These are phyloP conservation scores for Platanthera guangdongensis DNA, from an alignment of 106 monocot species.

Conservation along the genomic window DNA sequence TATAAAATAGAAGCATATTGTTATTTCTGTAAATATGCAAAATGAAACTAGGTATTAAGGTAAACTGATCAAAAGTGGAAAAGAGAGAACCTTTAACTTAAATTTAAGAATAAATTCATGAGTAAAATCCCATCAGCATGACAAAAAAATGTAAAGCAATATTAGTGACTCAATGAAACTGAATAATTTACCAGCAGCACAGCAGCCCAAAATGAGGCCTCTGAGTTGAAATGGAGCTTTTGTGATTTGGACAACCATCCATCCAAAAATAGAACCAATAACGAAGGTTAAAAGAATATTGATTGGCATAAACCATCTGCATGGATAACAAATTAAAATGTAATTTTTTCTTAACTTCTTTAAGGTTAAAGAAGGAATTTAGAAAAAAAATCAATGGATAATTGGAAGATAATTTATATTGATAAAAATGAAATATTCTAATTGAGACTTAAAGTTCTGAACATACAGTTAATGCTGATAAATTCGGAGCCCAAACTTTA, in stretches of 20 bases:
- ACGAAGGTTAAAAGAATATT: conserved; percentile 60
- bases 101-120: neutral
- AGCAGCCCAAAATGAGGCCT: conserved; percentile 64
- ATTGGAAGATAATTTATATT: neutral
- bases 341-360: neutral
- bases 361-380: no score
- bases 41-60: neutral
- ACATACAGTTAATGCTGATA: no score
- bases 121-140: neutral
- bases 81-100: neutral
- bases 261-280: conserved; percentile 59
- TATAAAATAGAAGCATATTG: no score
- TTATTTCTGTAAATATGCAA: no score
- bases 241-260: conserved; percentile 58
- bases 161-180: neutral
- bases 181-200: conserved; percentile 58
- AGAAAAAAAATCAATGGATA: neutral
- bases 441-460: neutral
- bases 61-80: neutral
- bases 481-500: neutral
- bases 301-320: conserved; percentile 93
- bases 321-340: neutral
- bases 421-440: neutral
- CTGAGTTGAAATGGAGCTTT: conserved; percentile 46
- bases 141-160: neutral